These are phyloP conservation scores for Clarireedia homoeocarpa DNA, from an alignment of 2,329 filamentous ascomycete species.

Conservation along the genomic window DNA sequence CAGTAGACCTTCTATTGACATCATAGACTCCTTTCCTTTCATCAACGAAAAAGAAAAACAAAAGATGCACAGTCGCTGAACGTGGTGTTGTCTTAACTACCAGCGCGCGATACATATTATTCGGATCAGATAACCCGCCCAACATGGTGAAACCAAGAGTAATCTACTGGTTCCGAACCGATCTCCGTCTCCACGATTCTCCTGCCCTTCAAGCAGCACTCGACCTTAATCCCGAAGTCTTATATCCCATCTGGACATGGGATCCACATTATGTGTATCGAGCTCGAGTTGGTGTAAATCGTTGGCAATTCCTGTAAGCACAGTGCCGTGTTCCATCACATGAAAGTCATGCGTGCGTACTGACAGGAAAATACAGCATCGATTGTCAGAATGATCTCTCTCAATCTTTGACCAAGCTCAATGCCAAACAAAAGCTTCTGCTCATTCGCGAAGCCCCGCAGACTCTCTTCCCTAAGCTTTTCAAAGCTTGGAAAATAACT, in stretches of 20 bases:
- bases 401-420: constrained; percentile 57
- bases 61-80: too few relatives aligned
- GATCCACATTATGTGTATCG: constrained; percentile 74
- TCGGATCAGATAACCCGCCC: background rate
- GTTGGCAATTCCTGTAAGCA: constrained; percentile 63
- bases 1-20: too few relatives aligned
- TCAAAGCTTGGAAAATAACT: constrained; percentile 65
- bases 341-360: background rate
- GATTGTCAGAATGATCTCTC: constrained; percentile 70
- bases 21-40: too few relatives aligned
- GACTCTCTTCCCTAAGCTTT: constrained; percentile 63
- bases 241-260: constrained; percentile 76
- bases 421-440: constrained; percentile 62
- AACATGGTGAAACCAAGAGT: constrained; percentile 42
- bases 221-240: constrained; percentile 56
- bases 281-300: constrained; percentile 60
- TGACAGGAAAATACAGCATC: constrained; percentile 36
- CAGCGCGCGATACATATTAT: too few relatives aligned
- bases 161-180: constrained; percentile 73
- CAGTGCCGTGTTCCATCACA: background rate
- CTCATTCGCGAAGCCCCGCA: constrained; percentile 66
- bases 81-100: too few relatives aligned
- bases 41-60: too few relatives aligned
- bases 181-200: constrained; percentile 70
- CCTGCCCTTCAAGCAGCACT: constrained; percentile 65